A percentile compares a stretch with the other conserved stretches of the same genome.
Evolutionary conservation across 2,329 filamentous ascomycete species (phyloP).

Genomic region (Colletotrichum graminicola): DNA sequence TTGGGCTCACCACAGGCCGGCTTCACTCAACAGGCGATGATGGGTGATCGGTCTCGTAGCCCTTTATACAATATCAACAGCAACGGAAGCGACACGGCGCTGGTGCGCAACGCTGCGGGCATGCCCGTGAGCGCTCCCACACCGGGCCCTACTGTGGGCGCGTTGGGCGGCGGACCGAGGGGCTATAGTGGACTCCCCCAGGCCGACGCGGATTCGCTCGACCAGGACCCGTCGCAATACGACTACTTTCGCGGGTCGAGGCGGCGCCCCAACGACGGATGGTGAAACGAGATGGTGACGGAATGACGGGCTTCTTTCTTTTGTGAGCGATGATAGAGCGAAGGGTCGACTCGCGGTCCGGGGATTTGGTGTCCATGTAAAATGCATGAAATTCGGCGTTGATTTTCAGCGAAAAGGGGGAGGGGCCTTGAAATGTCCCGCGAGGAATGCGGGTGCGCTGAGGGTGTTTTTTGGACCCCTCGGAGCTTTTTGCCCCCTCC

Average conservation of each 20-base stretch:
- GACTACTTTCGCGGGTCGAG: conserved; percentile 67
- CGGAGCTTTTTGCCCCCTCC: not conserved
- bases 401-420: not conserved
- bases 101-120: conserved; percentile 65
- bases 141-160: conserved; percentile 61
- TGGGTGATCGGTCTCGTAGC: conserved; percentile 53
- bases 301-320: conserved; percentile 21
- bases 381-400: conserved; percentile 39
- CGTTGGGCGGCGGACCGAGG: conserved; percentile 68
- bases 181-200: conserved; percentile 73
- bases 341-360: conserved; percentile 19
- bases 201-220: conserved; percentile 56
- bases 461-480: not conserved
- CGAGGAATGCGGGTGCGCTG: not conserved
- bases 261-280: conserved; percentile 55
- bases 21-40: conserved; percentile 37
- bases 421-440: not conserved
- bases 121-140: conserved; percentile 59
- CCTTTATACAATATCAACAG: conserved; percentile 61
- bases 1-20: conserved; percentile 30
- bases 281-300: conserved; percentile 46
- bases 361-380: conserved; percentile 24
- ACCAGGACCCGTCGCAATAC: conserved; percentile 62
- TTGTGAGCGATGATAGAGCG: conserved; percentile 33
- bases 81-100: conserved; percentile 66